These are phyloP conservation scores for Apostasia shenzhenica DNA, from an alignment of 106 monocot genomes.

Conservation along the genomic window DNA sequence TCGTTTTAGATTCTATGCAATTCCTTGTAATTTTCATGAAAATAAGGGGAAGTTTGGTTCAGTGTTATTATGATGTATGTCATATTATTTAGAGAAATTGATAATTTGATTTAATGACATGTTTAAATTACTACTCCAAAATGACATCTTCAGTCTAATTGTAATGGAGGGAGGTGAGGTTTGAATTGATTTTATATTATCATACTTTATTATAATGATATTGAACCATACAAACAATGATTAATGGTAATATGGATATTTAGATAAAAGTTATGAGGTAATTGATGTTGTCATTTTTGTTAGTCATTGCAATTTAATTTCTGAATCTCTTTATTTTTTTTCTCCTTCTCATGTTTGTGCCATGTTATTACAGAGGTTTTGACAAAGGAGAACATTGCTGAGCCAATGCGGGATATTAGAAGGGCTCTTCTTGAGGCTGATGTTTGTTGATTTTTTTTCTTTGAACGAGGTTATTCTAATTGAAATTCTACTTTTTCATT, in stretches of 20 bases:
- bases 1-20: too few relatives aligned
- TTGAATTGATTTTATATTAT: not conserved
- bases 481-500: not conserved
- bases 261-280: not conserved
- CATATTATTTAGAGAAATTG: too few relatives aligned
- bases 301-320: not conserved
- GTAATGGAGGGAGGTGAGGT: not conserved
- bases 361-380: slow-evolving; percentile 50
- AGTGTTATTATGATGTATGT: too few relatives aligned
- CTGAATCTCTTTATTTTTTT: not conserved
- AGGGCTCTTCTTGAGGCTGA: slow-evolving; percentile 95
- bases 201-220: too few relatives aligned
- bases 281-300: not conserved
- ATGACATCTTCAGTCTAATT: too few relatives aligned
- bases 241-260: too few relatives aligned
- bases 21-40: too few relatives aligned
- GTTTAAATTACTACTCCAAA: too few relatives aligned
- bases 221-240: too few relatives aligned
- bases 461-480: not conserved
- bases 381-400: slow-evolving; percentile 95
- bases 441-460: slow-evolving; percentile 26
- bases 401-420: slow-evolving; percentile 93
- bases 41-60: too few relatives aligned
- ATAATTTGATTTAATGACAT: too few relatives aligned
- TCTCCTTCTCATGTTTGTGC: not conserved